phyloP scores from a whole-genome alignment of 1,139 yeast species.

The Kazachstania sp. region DNA sequence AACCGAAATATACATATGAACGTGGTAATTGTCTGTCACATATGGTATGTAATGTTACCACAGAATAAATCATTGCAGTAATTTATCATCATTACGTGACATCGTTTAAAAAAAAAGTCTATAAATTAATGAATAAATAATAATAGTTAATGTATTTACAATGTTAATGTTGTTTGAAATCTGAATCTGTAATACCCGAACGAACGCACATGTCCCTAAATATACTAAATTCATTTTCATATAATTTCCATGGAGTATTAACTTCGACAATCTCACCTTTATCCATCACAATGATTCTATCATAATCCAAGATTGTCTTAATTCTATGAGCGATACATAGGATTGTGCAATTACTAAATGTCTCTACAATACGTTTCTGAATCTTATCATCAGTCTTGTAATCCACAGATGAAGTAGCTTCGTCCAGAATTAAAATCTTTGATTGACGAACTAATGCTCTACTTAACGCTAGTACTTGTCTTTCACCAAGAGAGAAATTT shows the following conservation, averaged over 20 bases:
- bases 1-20: too few species aligned
- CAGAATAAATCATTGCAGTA: too few species aligned
- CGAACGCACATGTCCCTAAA: conserved; percentile 57
- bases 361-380: conserved; percentile 53
- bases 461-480: conserved; percentile 67
- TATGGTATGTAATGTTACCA: too few species aligned
- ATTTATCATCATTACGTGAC: background rate
- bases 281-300: conserved; percentile 57
- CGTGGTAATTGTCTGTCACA: too few species aligned
- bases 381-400: conserved; percentile 67
- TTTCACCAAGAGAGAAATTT: conserved; percentile 70
- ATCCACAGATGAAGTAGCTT: conserved; percentile 79
- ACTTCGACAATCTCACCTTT: conserved; percentile 53
- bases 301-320: conserved; percentile 58
- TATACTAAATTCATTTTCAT: conserved; percentile 35
- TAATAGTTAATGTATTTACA: background rate
- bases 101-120: conserved; percentile 25
- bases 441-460: conserved; percentile 68
- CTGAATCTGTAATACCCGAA: conserved; percentile 40
- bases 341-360: conserved; percentile 59
- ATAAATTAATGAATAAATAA: background rate
- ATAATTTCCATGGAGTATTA: conserved; percentile 46
- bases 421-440: conserved; percentile 62
- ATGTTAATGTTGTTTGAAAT: conserved; percentile 23
- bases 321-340: conserved; percentile 74